phyloP scores from a whole-genome alignment of 2,329 filamentous ascomycete species.

The Aspergillus tubingensis region DNA sequence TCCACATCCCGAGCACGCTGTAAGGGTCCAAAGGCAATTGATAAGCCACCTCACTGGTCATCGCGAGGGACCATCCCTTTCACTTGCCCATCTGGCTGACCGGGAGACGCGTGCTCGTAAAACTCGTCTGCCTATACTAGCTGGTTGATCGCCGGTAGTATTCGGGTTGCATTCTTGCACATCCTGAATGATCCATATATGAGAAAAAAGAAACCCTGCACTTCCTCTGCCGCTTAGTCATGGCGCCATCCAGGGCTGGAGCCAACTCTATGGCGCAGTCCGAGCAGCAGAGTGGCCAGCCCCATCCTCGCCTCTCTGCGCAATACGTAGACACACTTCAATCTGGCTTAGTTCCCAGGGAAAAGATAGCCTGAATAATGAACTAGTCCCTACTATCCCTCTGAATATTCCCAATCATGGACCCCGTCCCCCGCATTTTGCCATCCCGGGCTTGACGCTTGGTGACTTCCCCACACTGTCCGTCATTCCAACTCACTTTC shows the following conservation, averaged over 20 bases:
- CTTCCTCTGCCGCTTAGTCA: not conserved
- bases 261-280: not conserved
- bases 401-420: not conserved
- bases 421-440: not conserved
- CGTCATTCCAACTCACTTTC: not conserved
- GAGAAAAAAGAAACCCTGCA: not conserved
- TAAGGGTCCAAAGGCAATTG: not conserved
- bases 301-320: not conserved
- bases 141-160: not conserved
- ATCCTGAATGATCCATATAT: not conserved
- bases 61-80: not conserved
- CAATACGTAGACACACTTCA: not conserved
- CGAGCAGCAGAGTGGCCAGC: not conserved
- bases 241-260: not conserved
- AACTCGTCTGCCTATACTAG: not conserved
- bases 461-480: not conserved
- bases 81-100: not conserved
- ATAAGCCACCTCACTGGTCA: not conserved
- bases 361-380: too few relatives aligned
- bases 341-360: not conserved
- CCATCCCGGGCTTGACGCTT: not conserved
- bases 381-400: too few relatives aligned
- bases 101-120: not conserved
- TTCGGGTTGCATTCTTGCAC: not conserved
- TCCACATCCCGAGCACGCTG: constrained; percentile 11